These are phyloP conservation scores for Debaryomyces sp. DNA, from an alignment of 1,139 yeast species.

Conservation along the genomic window DNA sequence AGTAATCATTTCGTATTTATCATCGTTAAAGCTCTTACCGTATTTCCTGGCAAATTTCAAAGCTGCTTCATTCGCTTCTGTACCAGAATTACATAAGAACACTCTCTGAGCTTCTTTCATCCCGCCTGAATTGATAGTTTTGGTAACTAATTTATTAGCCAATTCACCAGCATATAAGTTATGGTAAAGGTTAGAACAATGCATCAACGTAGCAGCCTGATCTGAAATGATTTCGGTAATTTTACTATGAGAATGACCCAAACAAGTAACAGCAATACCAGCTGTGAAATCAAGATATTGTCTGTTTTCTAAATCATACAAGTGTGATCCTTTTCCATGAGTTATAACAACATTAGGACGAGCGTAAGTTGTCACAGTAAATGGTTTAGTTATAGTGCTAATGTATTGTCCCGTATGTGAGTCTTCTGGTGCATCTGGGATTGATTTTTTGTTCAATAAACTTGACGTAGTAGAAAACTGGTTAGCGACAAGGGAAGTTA, in stretches of 20 bases:
- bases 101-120: constrained; percentile 80
- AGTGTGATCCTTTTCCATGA: constrained; percentile 70
- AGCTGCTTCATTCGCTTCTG: constrained; percentile 98
- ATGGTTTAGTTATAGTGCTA: constrained; percentile 48
- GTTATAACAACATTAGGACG: constrained; percentile 74
- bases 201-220: constrained; percentile 75
- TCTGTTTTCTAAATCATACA: constrained; percentile 78
- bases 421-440: constrained; percentile 20
- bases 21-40: constrained; percentile 58
- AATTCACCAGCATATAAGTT: constrained; percentile 84
- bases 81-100: constrained; percentile 90
- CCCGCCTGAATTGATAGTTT: constrained; percentile 72
- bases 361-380: constrained; percentile 78
- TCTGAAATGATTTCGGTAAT: constrained; percentile 69
- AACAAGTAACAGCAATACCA: constrained; percentile 94
- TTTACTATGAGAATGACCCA: constrained; percentile 84
- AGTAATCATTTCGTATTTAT: constrained; percentile 77
- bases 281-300: constrained; percentile 89
- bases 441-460: constrained; percentile 7
- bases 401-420: constrained; percentile 37
- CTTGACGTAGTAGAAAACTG: constrained; percentile 5
- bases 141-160: constrained; percentile 67
- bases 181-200: constrained; percentile 83
- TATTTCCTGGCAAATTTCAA: constrained; percentile 90
- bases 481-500: not conserved